These are phyloP conservation scores for Apophysomyces ossiformis DNA, from an alignment of 371 early-diverging fungal species.

Conservation along the genomic window DNA sequence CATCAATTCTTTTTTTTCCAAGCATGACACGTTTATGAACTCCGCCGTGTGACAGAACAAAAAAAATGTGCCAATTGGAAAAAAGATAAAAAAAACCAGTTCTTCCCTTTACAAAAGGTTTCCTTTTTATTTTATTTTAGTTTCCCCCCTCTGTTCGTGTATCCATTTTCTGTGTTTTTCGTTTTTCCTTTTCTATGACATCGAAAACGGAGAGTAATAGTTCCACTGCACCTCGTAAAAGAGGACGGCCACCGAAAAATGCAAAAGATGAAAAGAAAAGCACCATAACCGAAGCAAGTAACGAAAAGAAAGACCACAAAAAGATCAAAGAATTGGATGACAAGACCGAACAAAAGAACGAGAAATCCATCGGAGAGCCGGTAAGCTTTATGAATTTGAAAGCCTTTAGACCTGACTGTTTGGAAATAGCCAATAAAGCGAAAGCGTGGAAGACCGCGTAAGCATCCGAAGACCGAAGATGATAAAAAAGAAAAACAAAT, in stretches of 20 bases:
- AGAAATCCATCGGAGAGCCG: slow-evolving; percentile 1
- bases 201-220: background rate
- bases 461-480: slow-evolving; percentile 1
- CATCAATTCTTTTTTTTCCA: too few relatives aligned
- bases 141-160: background rate
- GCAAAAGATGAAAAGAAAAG: slow-evolving; percentile 1
- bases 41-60: slow-evolving; percentile 8
- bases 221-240: background rate
- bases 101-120: slow-evolving; percentile 1
- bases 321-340: slow-evolving; percentile 2
- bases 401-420: background rate
- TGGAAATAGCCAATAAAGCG: slow-evolving; percentile 4
- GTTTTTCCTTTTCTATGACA: background rate
- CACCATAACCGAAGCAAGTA: background rate
- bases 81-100: slow-evolving; percentile 10
- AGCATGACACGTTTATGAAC: slow-evolving; percentile 5
- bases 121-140: background rate
- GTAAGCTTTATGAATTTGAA: background rate
- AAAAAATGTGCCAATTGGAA: slow-evolving; percentile 5
- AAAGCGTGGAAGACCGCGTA: slow-evolving; percentile 12
- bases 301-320: background rate
- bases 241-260: slow-evolving; percentile 8
- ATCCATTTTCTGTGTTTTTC: too few relatives aligned
- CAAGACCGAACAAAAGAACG: background rate
- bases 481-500: background rate